Percentiles rank a stretch among this genome's conserved stretches.
Conservation (phyloP, 2,329 filamentous ascomycete genomes). For the Fusarium denticulatum region DNA sequence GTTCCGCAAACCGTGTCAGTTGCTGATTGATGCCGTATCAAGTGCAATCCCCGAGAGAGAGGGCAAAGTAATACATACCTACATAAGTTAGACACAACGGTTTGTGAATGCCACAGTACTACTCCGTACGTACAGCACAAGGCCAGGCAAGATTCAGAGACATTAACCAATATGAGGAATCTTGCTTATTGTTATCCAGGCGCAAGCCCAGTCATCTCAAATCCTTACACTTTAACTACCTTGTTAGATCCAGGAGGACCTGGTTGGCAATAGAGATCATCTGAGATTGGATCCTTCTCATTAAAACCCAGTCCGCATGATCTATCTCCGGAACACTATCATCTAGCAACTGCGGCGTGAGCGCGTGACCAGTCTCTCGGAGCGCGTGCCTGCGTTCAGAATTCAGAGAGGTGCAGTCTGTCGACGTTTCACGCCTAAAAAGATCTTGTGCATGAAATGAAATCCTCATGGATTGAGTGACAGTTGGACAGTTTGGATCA, state of each 20-base stretch:
- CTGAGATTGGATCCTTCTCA: neutral
- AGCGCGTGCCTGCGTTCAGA: slow-evolving; percentile 25
- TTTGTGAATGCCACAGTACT: neutral
- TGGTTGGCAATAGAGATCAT: neutral
- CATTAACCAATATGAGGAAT: neutral
- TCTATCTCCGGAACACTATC: neutral
- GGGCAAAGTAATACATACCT: neutral
- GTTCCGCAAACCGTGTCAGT: slow-evolving; percentile 14
- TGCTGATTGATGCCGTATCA: slow-evolving; percentile 38
- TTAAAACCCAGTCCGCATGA: slow-evolving; percentile 7
- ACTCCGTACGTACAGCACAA: neutral
- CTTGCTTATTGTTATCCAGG: neutral
- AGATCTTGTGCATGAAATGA: slow-evolving; percentile 21
- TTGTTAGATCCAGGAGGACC: neutral
- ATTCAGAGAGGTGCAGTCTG: neutral
- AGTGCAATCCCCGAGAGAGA: slow-evolving; percentile 31
- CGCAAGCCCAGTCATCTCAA: neutral
- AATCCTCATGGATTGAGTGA: slow-evolving; percentile 19
- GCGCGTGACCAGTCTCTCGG: slow-evolving; percentile 19
- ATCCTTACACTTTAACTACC: neutral
- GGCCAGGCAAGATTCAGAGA: neutral
- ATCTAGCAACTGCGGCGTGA: slow-evolving; percentile 10
- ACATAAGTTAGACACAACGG: neutral
- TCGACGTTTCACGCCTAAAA: neutral
- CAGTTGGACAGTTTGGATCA: neutral